phyloP scores from a whole-genome alignment of 2,329 filamentous ascomycete genomes.

The Ciborinia camelliae region DNA sequence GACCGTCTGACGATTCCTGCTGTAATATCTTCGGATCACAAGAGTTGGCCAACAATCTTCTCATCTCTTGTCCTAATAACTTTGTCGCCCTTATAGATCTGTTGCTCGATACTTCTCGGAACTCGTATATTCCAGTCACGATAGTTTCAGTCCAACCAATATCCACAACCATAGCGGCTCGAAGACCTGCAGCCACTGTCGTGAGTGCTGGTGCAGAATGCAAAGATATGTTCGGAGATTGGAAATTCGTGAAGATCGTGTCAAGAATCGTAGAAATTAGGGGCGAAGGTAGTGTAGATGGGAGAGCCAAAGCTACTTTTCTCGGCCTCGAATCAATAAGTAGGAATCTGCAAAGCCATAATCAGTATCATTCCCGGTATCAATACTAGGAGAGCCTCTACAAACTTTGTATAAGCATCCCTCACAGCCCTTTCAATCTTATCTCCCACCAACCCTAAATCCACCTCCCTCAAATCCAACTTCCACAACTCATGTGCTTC shows the following conservation, averaged over 20 bases:
- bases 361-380: slow-evolving; percentile 15
- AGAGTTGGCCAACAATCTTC: slow-evolving; percentile 55
- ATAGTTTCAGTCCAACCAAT: slow-evolving; percentile 90
- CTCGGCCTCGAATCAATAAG: slow-evolving; percentile 73
- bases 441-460: slow-evolving; percentile 79
- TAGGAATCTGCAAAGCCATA: slow-evolving; percentile 48
- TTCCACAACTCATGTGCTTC: slow-evolving; percentile 72
- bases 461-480: slow-evolving; percentile 66
- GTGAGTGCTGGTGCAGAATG: slow-evolving; percentile 73
- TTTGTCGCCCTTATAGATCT: slow-evolving; percentile 74
- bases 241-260: slow-evolving; percentile 76
- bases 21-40: slow-evolving; percentile 36
- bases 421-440: slow-evolving; percentile 80
- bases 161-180: slow-evolving; percentile 83
- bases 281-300: slow-evolving; percentile 72
- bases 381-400: slow-evolving; percentile 40
- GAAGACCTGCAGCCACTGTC: slow-evolving; percentile 73
- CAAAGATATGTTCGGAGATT: slow-evolving; percentile 75
- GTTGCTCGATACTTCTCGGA: slow-evolving; percentile 70
- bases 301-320: slow-evolving; percentile 70
- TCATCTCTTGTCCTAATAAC: slow-evolving; percentile 65
- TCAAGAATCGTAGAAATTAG: slow-evolving; percentile 73
- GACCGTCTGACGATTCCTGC: slow-evolving; percentile 22
- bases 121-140: slow-evolving; percentile 85
- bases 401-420: slow-evolving; percentile 76